Evolutionary conservation across 2,329 filamentous ascomycete species (phyloP).

Genomic region (Penicillium digitatum): DNA sequence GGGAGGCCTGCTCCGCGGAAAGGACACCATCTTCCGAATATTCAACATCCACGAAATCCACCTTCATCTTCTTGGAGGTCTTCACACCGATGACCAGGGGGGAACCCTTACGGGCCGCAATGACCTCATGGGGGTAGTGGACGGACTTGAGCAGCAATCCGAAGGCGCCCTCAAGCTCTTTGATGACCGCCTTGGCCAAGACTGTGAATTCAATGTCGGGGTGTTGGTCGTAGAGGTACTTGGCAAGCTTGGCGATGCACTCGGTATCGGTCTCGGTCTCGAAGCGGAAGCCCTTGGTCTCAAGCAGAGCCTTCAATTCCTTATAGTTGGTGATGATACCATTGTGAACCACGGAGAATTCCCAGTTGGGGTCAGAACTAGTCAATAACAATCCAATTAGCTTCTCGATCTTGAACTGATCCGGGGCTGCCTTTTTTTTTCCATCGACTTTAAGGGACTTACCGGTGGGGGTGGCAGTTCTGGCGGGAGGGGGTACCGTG

Average conservation of each 20-base stretch:
- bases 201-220: conserved; percentile 93
- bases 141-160: conserved; percentile 97
- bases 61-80: conserved; percentile 99
- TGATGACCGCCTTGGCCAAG: conserved; percentile 94
- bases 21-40: conserved; percentile 86
- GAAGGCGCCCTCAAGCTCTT: conserved; percentile 96
- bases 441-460: conserved; percentile 36
- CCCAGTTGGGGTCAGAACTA: conserved; percentile 90
- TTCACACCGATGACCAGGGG: conserved; percentile 95
- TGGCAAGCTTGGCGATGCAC: conserved; percentile 97
- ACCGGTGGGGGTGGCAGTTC: conserved; percentile 99
- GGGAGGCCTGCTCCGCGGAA: conserved; percentile 87
- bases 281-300: conserved; percentile 94
- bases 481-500: conserved; percentile 88
- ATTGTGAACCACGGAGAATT: conserved; percentile 98
- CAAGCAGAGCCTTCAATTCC: conserved; percentile 89
- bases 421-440: not conserved
- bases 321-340: conserved; percentile 99
- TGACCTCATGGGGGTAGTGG: conserved; percentile 95
- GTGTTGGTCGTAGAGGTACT: conserved; percentile 96
- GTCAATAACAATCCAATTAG: not conserved
- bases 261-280: conserved; percentile 99
- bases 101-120: conserved; percentile 97
- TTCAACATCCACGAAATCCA: conserved; percentile 99
- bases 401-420: not conserved